phyloP scores from a whole-genome alignment of 2,329 filamentous ascomycete species.

The Paraphoma chrysanthemicola region DNA sequence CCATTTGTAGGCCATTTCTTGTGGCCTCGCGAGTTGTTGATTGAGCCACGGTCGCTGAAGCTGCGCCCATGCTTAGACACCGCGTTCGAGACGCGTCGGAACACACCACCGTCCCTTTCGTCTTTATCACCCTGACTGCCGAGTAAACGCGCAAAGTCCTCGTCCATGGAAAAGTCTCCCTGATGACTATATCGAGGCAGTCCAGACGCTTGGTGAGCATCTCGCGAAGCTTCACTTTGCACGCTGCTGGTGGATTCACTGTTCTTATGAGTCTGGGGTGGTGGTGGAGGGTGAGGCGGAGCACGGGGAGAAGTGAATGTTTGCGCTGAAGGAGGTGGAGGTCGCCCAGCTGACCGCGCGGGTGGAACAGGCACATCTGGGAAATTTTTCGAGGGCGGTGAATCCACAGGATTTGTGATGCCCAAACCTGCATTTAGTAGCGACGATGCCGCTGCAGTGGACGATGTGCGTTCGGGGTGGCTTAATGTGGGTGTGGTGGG shows the following conservation, averaged over 20 bases:
- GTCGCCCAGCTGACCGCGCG: slow-evolving; percentile 56
- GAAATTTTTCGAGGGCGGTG: slow-evolving; percentile 48
- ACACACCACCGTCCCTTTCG: slow-evolving; percentile 58
- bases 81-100: slow-evolving; percentile 89
- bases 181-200: slow-evolving; percentile 69
- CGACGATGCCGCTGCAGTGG: slow-evolving; percentile 34
- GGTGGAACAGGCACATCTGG: slow-evolving; percentile 54
- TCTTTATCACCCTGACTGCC: slow-evolving; percentile 69
- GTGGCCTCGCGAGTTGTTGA: slow-evolving; percentile 42
- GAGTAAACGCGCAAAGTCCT: slow-evolving; percentile 91
- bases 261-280: slow-evolving; percentile 47
- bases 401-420: slow-evolving; percentile 53
- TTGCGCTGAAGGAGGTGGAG: slow-evolving; percentile 46
- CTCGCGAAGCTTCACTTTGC: slow-evolving; percentile 49
- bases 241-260: slow-evolving; percentile 55
- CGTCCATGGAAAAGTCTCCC: slow-evolving; percentile 91
- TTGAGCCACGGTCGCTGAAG: slow-evolving; percentile 69
- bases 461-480: slow-evolving; percentile 50
- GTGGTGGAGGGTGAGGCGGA: slow-evolving; percentile 52
- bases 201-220: slow-evolving; percentile 27
- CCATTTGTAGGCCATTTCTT: slow-evolving; percentile 53
- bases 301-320: slow-evolving; percentile 56
- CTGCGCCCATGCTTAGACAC: slow-evolving; percentile 87
- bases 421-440: slow-evolving; percentile 51
- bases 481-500: slow-evolving; percentile 51